Base-by-base conservation (phyloP, 495 filamentous ascomycete genomes). In the Daldinia childiae region DNA sequence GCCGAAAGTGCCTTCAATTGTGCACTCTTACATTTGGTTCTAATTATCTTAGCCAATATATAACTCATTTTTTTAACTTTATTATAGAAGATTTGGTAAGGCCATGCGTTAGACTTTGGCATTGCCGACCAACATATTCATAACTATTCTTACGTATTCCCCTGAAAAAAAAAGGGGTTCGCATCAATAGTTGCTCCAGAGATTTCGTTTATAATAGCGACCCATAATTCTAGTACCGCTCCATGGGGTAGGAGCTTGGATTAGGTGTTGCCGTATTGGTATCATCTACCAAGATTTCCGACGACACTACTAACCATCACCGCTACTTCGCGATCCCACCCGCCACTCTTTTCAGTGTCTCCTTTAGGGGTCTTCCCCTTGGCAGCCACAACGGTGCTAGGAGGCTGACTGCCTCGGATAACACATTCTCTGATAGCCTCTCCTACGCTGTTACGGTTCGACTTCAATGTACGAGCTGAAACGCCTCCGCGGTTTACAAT, bases 251-350 rank as follows among this genome's bases (percentile, higher is more conserved):
- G 21, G 50, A 30, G n/a, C 9, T 14, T 34, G 57, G 27, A 48
- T 7, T 3, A 26, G 5, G 3, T 11, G 7, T 38, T 36, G 29
- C 0, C 19, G 19, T 29, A 9, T 38, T 54, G 60, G 24, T n/a
- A 15, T 79, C 68, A 85, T 74, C 82, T 74, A 9, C 81, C 82
- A 1, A 83, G 64, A 61, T 82, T 83, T 27, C 79, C 80, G 27
- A 86, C 77, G 0, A 97, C 87, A 50, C 90, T 89, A 61, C 91
- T 90, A 58, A 97, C 91, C 94, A 99, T 97, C 36, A 99, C 94
- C 6, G 95, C 94, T 29, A 95, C 91, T 80, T 98, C 95, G 62
- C 94, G 87, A 76, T 98, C 96, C 90, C 93, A 97, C 58, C 84
- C 74, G 3, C 65, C 86, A 41, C 86, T 83, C 60, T 80, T 81